phyloP scores from a whole-genome alignment of 2,329 filamentous ascomycete species.

The Phymatotrichopsis omnivora region DNA sequence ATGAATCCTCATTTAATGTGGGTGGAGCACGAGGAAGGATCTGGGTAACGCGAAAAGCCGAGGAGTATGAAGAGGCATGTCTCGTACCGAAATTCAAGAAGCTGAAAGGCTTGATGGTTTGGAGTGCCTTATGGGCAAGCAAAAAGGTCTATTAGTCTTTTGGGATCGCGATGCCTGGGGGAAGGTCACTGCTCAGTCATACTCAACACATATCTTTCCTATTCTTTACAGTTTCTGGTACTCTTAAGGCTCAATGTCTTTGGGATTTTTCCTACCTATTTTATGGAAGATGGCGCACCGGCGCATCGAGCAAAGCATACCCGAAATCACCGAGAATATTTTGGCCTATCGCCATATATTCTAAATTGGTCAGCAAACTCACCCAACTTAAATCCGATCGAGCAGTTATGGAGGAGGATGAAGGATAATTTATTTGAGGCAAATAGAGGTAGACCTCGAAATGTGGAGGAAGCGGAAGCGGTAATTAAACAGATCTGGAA shows the following conservation, averaged over 20 bases:
- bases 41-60: background rate
- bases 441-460: background rate
- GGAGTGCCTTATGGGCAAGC: background rate
- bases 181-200: background rate
- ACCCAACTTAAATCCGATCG: too few relatives aligned
- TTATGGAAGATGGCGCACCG: background rate
- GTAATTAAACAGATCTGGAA: background rate
- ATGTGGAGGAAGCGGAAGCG: background rate
- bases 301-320: background rate
- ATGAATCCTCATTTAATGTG: background rate
- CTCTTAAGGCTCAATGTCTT: too few relatives aligned
- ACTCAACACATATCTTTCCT: background rate
- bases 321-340: too few relatives aligned
- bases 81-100: background rate
- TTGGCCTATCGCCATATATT: too few relatives aligned
- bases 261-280: too few relatives aligned
- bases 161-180: background rate
- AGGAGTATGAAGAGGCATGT: background rate
- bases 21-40: background rate
- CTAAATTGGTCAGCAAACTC: too few relatives aligned
- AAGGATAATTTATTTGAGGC: background rate
- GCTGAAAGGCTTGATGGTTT: background rate
- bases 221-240: too few relatives aligned
- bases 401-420: background rate
- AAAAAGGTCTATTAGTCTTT: background rate